A percentile compares a stretch with the other conserved stretches of the same genome.
These are phyloP conservation scores for Hyphopichia buzzinii DNA, from an alignment of 1,139 yeast species.

Conservation along the genomic window DNA sequence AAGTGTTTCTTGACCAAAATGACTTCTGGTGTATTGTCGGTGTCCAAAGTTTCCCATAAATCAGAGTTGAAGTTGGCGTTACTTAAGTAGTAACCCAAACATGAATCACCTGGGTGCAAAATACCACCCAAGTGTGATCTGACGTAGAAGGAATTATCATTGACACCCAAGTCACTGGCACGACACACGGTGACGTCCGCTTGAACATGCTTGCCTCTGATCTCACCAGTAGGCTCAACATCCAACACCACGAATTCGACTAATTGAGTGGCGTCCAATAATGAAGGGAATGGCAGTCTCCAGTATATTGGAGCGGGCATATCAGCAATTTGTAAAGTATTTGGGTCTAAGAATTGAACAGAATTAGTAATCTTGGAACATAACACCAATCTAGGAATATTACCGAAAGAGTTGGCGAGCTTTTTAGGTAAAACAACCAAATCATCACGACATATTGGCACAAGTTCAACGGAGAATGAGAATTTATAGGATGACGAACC, in stretches of 20 bases:
- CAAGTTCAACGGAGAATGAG: conserved; percentile 89
- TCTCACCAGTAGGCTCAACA: conserved; percentile 88
- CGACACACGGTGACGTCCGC: conserved; percentile 92
- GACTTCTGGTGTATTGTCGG: conserved; percentile 77
- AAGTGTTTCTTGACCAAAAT: conserved; percentile 89
- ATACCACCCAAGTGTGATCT: conserved; percentile 92
- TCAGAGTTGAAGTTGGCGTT: conserved; percentile 87
- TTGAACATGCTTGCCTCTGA: conserved; percentile 75
- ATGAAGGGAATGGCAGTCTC: conserved; percentile 80
- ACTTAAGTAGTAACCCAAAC: conserved; percentile 80
- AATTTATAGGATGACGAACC: conserved; percentile 87
- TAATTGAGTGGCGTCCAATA: conserved; percentile 73
- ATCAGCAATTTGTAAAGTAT: conserved; percentile 79
- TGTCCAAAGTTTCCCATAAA: conserved; percentile 71
- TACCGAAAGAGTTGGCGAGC: conserved; percentile 81
- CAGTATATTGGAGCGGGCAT: conserved; percentile 75
- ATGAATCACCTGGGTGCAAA: conserved; percentile 94
- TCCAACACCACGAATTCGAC: conserved; percentile 91
- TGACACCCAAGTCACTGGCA: conserved; percentile 79
- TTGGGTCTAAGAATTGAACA: conserved; percentile 82
- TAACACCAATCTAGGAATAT: conserved; percentile 76
- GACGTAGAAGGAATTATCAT: conserved; percentile 76
- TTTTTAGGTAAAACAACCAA: conserved; percentile 84
- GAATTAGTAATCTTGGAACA: conserved; percentile 82
- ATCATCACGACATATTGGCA: conserved; percentile 97